A percentile compares a stretch with the other conserved stretches of the same genome.
Evolutionary conservation across 2,329 filamentous ascomycete species (phyloP).

Genomic region (Podosphaera fusca): DNA sequence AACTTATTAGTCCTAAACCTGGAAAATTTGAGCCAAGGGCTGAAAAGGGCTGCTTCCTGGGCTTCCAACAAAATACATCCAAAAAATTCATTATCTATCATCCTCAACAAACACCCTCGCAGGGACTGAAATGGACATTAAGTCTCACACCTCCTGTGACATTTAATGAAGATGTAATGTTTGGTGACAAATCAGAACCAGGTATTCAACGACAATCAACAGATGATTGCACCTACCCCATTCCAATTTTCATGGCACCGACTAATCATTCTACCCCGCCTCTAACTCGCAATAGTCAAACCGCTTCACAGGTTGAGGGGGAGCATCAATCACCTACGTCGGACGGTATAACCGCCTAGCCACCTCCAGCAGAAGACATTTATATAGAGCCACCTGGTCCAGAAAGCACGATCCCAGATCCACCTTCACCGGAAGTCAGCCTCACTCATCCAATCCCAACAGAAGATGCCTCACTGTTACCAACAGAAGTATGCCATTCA

Average conservation of each 20-base stretch:
- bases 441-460: background rate
- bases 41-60: no score
- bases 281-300: no score
- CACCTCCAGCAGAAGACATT: background rate
- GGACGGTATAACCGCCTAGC: background rate
- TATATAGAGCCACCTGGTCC: background rate
- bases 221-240: background rate
- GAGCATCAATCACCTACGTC: background rate
- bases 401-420: background rate
- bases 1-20: no score
- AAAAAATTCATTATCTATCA: no score
- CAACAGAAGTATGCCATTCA: background rate
- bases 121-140: no score
- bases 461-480: background rate
- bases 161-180: no score
- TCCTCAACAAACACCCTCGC: no score
- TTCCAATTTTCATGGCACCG: background rate
- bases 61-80: no score
- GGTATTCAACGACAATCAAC: background rate
- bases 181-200: background rate
- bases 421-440: background rate
- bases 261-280: background rate
- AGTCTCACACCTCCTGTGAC: no score
- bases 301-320: background rate
- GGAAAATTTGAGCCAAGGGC: no score